Percentiles rank a stretch among this genome's conserved stretches.
Conservation (phyloP, 306 rosid species). For the Castanea sativa region DNA sequence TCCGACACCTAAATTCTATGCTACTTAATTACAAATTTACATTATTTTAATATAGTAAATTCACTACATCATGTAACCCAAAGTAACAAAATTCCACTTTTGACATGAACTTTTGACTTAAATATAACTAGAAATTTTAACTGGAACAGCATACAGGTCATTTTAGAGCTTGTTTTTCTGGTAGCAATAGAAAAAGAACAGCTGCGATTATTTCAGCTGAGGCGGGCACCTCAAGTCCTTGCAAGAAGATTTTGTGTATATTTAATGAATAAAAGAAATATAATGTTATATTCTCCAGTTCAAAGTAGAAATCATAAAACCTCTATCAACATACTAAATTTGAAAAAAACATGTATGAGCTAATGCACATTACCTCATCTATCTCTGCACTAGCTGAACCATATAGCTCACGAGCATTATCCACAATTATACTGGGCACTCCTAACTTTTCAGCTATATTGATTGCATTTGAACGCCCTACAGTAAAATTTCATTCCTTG, state of each 20-base stretch:
- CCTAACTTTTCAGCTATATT: conserved; percentile 91
- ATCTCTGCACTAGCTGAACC: conserved; percentile 95
- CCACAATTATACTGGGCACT: conserved; percentile 60
- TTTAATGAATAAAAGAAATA: background rate
- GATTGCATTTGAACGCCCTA: conserved; percentile 95
- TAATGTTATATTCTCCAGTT: background rate
- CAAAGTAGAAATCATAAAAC: background rate
- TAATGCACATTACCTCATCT: conserved; percentile 62
- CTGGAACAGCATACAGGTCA: background rate
- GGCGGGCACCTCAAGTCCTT: background rate
- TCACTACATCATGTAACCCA: conserved; percentile 16
- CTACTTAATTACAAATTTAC: background rate
- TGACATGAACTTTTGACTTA: background rate
- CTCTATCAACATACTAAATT: background rate
- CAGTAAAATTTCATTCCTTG: conserved; percentile 15
- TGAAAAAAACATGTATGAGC: background rate
- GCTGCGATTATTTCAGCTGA: background rate
- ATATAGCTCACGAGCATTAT: conserved; percentile 68
- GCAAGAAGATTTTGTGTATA: background rate
- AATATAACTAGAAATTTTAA: background rate
- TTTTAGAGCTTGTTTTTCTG: background rate
- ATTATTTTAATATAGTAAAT: background rate
- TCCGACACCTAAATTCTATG: background rate
- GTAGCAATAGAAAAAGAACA: background rate
- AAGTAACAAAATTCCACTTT: conserved; percentile 10